Percentiles rank a stretch among this genome's conserved stretches.
These are phyloP conservation scores for Cladosporium sp. DNA, from an alignment of 2,329 filamentous ascomycete genomes.

Conservation along the genomic window DNA sequence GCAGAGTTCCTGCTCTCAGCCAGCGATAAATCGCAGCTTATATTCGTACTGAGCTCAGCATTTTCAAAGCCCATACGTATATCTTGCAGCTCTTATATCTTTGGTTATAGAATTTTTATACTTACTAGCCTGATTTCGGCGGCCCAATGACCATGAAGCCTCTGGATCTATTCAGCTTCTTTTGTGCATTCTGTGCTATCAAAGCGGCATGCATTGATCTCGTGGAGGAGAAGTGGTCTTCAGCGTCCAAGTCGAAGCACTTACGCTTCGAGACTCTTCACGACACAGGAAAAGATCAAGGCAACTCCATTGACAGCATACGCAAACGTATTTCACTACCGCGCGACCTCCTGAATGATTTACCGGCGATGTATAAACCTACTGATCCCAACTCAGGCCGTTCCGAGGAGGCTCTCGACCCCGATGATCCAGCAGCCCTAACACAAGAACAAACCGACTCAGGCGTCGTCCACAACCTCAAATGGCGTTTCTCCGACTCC, in stretches of 20 bases:
- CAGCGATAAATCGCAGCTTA: background rate
- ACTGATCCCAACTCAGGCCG: constrained; percentile 46
- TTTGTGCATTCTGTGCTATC: background rate
- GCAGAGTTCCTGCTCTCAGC: background rate
- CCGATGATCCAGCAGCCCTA: constrained; percentile 61
- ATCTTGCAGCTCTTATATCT: no score
- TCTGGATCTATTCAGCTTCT: background rate
- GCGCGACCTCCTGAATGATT: constrained; percentile 39
- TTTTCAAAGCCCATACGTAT: no score
- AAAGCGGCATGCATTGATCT: background rate
- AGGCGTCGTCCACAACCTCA: constrained; percentile 62
- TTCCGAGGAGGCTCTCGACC: constrained; percentile 58
- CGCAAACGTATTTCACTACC: constrained; percentile 57
- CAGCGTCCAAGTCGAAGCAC: constrained; percentile 17
- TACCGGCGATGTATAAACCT: background rate
- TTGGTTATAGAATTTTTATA: no score
- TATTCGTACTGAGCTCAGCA: background rate
- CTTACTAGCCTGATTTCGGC: no score
- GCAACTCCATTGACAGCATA: constrained; percentile 53
- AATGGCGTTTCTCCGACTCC: constrained; percentile 63
- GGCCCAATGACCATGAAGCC: background rate
- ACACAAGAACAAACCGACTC: constrained; percentile 59
- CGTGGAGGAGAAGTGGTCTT: constrained; percentile 2
- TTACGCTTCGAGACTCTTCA: constrained; percentile 17
- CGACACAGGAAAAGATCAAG: constrained; percentile 43